Conservation (phyloP, 306 rosid species). For the Pyrus bretschneideri region DNA sequence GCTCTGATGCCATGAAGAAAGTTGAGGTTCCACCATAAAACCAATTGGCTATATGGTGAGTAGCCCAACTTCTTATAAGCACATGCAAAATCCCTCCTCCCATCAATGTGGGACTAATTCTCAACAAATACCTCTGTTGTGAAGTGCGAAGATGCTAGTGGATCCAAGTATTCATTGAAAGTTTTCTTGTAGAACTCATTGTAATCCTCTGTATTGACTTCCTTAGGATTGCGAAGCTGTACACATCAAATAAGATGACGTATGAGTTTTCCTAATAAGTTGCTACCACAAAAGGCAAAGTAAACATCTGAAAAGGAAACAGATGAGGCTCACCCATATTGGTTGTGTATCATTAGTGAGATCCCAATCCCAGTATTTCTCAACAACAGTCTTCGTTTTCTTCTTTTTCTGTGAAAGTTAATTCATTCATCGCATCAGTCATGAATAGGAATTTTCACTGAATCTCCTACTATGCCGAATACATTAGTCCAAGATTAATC, state of each 20-base stretch:
- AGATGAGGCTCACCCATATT: conserved; percentile 62
- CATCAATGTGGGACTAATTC: no score
- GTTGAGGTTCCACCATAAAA: no score
- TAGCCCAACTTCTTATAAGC: no score
- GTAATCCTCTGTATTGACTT: conserved; percentile 81
- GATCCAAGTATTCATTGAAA: conserved; percentile 85
- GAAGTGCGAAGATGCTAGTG: conserved; percentile 90
- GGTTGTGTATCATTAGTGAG: conserved; percentile 91
- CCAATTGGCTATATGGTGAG: no score
- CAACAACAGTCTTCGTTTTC: conserved; percentile 87
- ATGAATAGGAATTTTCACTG: not conserved
- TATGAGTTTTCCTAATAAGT: conserved; percentile 1
- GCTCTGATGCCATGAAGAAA: no score
- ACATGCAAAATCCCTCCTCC: no score
- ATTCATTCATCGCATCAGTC: conserved; percentile 11
- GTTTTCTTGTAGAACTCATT: conserved; percentile 88
- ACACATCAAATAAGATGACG: conserved; percentile 13
- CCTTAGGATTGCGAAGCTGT: conserved; percentile 96
- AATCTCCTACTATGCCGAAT: not conserved
- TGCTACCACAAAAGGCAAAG: not conserved
- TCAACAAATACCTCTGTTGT: conserved; percentile 57
- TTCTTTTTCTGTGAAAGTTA: conserved; percentile 62
- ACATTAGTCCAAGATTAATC: not conserved
- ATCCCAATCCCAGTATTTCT: conserved; percentile 98
- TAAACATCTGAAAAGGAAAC: conserved; percentile 1